Evolutionary conservation across 1,139 yeast species (phyloP).

Genomic region (Pneumocystis murina): DNA sequence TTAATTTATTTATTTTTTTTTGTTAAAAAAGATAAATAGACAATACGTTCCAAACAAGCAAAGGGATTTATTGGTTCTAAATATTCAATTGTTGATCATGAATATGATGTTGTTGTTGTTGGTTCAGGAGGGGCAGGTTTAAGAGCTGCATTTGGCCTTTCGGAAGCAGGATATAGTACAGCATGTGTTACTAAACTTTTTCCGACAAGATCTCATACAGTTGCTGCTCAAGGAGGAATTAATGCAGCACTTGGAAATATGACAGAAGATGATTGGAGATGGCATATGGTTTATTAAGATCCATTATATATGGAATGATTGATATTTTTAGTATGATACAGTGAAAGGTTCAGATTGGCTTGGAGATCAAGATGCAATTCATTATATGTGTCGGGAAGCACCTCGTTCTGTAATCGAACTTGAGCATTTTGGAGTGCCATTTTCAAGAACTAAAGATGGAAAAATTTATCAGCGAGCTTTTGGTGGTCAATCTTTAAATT

Average conservation of each 20-base stretch:
- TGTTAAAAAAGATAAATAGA: not conserved
- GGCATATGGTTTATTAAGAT: conserved; percentile 57
- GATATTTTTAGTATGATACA: conserved; percentile 51
- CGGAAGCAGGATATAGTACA: conserved; percentile 92
- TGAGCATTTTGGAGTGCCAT: conserved; percentile 97
- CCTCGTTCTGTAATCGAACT: conserved; percentile 90
- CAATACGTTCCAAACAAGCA: not conserved
- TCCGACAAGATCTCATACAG: conserved; percentile 98
- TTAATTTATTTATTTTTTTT: not conserved
- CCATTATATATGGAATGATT: not conserved
- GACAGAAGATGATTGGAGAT: conserved; percentile 98
- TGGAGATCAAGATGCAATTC: conserved; percentile 98
- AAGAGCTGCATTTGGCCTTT: conserved; percentile 95
- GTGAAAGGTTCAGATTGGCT: conserved; percentile 99
- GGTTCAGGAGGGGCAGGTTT: conserved; percentile 99
- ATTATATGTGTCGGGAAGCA: conserved; percentile 97
- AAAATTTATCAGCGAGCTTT: conserved; percentile 96
- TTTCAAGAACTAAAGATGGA: conserved; percentile 93
- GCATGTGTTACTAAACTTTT: conserved; percentile 94
- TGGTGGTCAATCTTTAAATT: conserved; percentile 94
- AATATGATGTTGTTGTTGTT: conserved; percentile 91
- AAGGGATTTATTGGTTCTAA: not conserved
- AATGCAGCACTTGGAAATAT: conserved; percentile 93
- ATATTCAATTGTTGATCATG: conserved; percentile 44
- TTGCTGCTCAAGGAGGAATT: conserved; percentile 99